Conservation (phyloP, 2,329 filamentous ascomycete genomes). For the Penicillium sp. region DNA sequence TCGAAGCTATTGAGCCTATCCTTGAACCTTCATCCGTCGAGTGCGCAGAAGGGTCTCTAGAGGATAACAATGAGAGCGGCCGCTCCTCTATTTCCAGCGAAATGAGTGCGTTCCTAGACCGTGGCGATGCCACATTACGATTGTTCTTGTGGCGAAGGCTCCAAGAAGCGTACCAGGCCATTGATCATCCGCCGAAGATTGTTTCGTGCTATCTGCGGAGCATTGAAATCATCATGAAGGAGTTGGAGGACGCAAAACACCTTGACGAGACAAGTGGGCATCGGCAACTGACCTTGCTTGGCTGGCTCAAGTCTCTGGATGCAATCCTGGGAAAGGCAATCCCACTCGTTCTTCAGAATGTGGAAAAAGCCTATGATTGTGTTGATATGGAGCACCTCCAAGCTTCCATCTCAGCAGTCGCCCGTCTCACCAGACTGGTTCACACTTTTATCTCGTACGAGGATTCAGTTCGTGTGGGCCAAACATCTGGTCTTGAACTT, state of each 20-base stretch:
- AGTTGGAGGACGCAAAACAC: conserved; percentile 68
- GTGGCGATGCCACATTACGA: conserved; percentile 80
- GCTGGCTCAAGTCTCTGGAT: conserved; percentile 78
- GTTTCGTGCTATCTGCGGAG: conserved; percentile 85
- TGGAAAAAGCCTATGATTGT: conserved; percentile 74
- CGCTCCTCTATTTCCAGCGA: conserved; percentile 67
- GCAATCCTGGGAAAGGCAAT: conserved; percentile 75
- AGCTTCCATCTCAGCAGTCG: conserved; percentile 73
- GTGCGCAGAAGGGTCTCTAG: conserved; percentile 28
- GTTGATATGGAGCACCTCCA: conserved; percentile 79
- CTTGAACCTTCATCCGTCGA: conserved; percentile 67
- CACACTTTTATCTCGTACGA: conserved; percentile 83
- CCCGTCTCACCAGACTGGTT: conserved; percentile 73
- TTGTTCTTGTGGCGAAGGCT: conserved; percentile 89
- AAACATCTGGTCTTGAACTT: conserved; percentile 66
- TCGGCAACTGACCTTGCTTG: conserved; percentile 73
- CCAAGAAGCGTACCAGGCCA: conserved; percentile 84
- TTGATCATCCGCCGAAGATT: conserved; percentile 85
- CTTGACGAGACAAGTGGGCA: conserved; percentile 63
- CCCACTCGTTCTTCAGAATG: conserved; percentile 70
- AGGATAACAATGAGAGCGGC: conserved; percentile 46
- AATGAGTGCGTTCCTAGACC: conserved; percentile 82
- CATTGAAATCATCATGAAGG: conserved; percentile 79
- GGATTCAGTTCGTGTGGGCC: conserved; percentile 81
- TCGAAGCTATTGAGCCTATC: conserved; percentile 91